These are phyloP conservation scores for Heteromeles arbutifolia DNA, from an alignment of 306 rosid species.

Conservation along the genomic window DNA sequence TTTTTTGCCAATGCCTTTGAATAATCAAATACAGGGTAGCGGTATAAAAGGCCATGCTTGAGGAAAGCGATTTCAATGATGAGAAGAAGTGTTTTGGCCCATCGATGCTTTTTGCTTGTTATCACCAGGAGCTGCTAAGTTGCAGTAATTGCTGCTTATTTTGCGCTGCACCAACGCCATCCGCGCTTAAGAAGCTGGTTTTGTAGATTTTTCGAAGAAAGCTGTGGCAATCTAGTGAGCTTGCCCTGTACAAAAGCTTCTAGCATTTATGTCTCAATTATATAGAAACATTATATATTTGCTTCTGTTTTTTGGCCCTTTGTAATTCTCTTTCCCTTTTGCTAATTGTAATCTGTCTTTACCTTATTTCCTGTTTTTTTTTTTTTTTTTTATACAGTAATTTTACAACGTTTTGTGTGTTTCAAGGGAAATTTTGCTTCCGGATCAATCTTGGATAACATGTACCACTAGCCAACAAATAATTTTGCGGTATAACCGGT, in stretches of 20 bases:
- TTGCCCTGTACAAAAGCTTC: conserved; percentile 28
- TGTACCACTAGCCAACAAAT: not conserved
- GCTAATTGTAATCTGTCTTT: not conserved
- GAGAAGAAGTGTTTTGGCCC: not conserved
- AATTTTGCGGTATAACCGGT: not conserved
- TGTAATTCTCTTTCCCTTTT: not conserved
- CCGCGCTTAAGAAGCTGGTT: conserved; percentile 12
- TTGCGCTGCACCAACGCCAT: not conserved
- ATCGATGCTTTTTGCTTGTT: not conserved
- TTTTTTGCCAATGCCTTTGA: conserved; percentile 6
- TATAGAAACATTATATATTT: conserved; percentile 10
- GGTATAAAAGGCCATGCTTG: not conserved
- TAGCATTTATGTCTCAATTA: not conserved
- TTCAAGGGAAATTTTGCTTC: not conserved
- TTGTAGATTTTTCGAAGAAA: conserved; percentile 27
- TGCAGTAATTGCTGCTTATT: conserved; percentile 35
- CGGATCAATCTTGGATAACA: not conserved
- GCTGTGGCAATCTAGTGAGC: conserved; percentile 18
- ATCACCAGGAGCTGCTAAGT: conserved; percentile 21
- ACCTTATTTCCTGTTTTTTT: not conserved
- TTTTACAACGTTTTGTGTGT: not conserved
- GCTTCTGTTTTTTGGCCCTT: not conserved
- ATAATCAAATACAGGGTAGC: not conserved
- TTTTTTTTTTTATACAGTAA: not conserved
- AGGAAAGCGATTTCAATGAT: not conserved